Evolutionary conservation across 495 filamentous ascomycete species (phyloP).

Genomic region (Pyrenula massariospora): DNA sequence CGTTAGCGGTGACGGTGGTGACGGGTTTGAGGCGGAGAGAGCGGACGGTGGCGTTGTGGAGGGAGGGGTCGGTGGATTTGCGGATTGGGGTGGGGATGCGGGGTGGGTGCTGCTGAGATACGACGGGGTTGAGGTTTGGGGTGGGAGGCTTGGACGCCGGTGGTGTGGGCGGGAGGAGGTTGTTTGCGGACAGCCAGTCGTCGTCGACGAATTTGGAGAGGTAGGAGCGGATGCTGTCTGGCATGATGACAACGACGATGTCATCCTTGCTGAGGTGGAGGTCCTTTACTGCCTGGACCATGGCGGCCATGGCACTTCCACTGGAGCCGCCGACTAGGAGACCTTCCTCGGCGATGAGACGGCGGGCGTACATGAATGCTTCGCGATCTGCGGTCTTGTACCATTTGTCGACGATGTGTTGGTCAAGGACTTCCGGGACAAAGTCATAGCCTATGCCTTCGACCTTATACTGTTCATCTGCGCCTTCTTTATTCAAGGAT

Average conservation of each 20-base stretch:
- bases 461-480: constrained; percentile 86
- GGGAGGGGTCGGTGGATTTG: constrained; percentile 39
- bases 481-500: constrained; percentile 61
- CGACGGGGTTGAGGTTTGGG: constrained; percentile 9
- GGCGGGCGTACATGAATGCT: constrained; percentile 77
- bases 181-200: constrained; percentile 93
- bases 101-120: constrained; percentile 4
- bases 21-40: constrained; percentile 83
- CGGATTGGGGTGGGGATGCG: constrained; percentile 12
- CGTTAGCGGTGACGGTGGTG: constrained; percentile 60
- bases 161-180: constrained; percentile 57
- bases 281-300: constrained; percentile 69
- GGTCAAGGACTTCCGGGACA: constrained; percentile 85
- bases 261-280: constrained; percentile 61
- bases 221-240: constrained; percentile 94
- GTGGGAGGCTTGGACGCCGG: constrained; percentile 35
- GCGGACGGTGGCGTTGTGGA: constrained; percentile 61
- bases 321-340: constrained; percentile 90
- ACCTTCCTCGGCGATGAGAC: constrained; percentile 89
- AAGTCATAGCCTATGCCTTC: constrained; percentile 99
- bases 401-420: constrained; percentile 76
- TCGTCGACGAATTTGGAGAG: constrained; percentile 99
- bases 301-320: constrained; percentile 82
- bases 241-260: constrained; percentile 79
- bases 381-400: constrained; percentile 94